These are phyloP conservation scores for Pholiota molesta DNA, from an alignment of 768 basidiomycete species.

Conservation along the genomic window DNA sequence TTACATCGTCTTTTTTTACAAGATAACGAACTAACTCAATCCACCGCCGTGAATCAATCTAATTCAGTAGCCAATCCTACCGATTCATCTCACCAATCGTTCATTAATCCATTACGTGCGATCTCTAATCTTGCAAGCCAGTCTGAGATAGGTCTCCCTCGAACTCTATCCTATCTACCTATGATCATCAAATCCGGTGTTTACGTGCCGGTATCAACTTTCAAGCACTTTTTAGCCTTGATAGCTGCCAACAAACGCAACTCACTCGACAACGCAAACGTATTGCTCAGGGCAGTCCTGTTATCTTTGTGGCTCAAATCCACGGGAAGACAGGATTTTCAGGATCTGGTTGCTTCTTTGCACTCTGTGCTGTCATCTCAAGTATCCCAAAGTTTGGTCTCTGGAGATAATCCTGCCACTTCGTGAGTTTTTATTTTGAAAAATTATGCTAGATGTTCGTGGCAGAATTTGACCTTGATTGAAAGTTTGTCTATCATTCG, in stretches of 20 bases:
- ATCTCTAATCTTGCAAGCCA: slow-evolving; percentile 46
- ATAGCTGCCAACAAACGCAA: slow-evolving; percentile 38
- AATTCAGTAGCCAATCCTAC: slow-evolving; percentile 9
- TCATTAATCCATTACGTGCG: slow-evolving; percentile 58
- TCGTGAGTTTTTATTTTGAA: slow-evolving; percentile 37
- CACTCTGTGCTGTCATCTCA: slow-evolving; percentile 46
- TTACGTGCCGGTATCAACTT: slow-evolving; percentile 56
- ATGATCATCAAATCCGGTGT: slow-evolving; percentile 67
- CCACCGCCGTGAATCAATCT: slow-evolving; percentile 30
- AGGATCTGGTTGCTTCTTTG: slow-evolving; percentile 48
- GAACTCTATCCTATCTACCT: slow-evolving; percentile 60
- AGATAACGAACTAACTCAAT: slow-evolving; percentile 48
- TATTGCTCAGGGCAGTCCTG: slow-evolving; percentile 57
- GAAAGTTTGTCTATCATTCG: slow-evolving; percentile 56
- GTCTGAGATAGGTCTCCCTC: slow-evolving; percentile 44
- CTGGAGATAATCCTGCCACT: slow-evolving; percentile 28
- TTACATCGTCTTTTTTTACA: slow-evolving; percentile 60
- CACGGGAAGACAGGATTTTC: slow-evolving; percentile 61
- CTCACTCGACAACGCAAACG: slow-evolving; percentile 43
- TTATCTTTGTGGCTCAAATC: slow-evolving; percentile 65
- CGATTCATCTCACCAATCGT: slow-evolving; percentile 7
- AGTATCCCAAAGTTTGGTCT: slow-evolving; percentile 39
- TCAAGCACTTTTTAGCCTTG: slow-evolving; percentile 48
- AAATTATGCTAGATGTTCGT: neutral
- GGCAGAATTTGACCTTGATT: neutral